A percentile compares a stretch with the other conserved stretches of the same genome.
Evolutionary conservation across 805 yeast species (phyloP).

Genomic region (Teunomyces panamensis): DNA sequence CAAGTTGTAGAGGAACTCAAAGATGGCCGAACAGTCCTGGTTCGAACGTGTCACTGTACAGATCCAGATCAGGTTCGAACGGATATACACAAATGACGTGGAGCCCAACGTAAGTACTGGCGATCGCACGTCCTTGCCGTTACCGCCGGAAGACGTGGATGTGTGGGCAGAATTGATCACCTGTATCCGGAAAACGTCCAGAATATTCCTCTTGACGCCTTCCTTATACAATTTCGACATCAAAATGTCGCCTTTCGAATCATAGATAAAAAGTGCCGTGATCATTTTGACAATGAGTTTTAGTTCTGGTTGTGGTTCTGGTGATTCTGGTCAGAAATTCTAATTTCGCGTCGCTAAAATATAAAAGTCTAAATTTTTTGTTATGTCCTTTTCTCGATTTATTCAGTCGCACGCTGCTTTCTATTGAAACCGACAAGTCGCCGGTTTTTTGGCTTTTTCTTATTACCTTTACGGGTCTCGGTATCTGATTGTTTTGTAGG

Average conservation of each 20-base stretch:
- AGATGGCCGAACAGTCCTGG: constrained; percentile 74
- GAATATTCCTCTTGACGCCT: constrained; percentile 71
- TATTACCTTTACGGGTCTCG: constrained; percentile 25
- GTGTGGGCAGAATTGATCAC: constrained; percentile 60
- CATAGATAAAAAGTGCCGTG: constrained; percentile 76
- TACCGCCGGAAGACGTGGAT: constrained; percentile 13
- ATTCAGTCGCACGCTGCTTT: constrained; percentile 38
- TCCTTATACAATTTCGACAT: constrained; percentile 72
- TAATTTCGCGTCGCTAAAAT: too few relatives aligned
- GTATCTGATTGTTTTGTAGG: background rate
- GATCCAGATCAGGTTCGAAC: constrained; percentile 62
- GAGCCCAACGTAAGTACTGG: constrained; percentile 79
- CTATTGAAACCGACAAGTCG: constrained; percentile 61
- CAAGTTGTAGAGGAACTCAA: constrained; percentile 73
- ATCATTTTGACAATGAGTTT: constrained; percentile 54
- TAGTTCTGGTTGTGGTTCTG: too few relatives aligned
- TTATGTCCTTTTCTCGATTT: constrained; percentile 19
- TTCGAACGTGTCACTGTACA: constrained; percentile 90
- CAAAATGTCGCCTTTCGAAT: constrained; percentile 78
- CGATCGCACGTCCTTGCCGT: constrained; percentile 26
- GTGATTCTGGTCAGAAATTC: background rate
- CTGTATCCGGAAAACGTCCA: constrained; percentile 90
- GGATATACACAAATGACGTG: constrained; percentile 82
- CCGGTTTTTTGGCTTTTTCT: constrained; percentile 61
- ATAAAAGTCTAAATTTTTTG: too few relatives aligned